Conservation (phyloP, 257 asterid genomes). For the Solanum chaucha region DNA sequence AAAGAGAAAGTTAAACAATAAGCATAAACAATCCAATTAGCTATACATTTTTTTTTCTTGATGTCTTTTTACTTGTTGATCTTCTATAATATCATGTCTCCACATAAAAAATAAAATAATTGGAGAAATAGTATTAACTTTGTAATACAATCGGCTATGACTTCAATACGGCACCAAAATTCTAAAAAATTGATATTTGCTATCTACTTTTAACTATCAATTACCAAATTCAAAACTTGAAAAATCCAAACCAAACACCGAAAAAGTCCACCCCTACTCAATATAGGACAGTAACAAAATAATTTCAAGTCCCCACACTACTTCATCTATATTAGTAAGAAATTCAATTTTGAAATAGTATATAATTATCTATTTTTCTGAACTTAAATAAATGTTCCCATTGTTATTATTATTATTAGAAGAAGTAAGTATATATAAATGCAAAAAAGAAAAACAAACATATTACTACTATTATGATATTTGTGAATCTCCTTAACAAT, state of each 20-base stretch:
- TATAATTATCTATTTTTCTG: neutral
- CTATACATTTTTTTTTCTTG: too few species aligned
- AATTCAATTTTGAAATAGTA: neutral
- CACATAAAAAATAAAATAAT: too few species aligned
- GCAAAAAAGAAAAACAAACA: neutral
- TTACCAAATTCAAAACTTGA: accelerated
- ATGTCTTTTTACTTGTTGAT: neutral
- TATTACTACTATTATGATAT: neutral
- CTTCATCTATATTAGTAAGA: too few species aligned
- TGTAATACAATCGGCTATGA: neutral
- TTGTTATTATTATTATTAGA: neutral
- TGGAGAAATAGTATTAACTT: too few species aligned
- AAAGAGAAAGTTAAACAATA: neutral
- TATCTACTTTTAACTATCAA: neutral
- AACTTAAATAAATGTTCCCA: neutral
- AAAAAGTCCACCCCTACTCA: neutral
- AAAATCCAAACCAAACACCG: too few species aligned
- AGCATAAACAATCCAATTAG: neutral
- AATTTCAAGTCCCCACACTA: neutral
- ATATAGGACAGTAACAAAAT: neutral
- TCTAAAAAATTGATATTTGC: too few species aligned
- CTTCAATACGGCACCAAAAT: neutral
- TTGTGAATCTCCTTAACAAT: neutral
- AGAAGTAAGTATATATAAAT: neutral
- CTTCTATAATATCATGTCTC: too few species aligned